Conservation (phyloP, 2,329 filamentous ascomycete species). For the Botrytis hyacinthi region DNA sequence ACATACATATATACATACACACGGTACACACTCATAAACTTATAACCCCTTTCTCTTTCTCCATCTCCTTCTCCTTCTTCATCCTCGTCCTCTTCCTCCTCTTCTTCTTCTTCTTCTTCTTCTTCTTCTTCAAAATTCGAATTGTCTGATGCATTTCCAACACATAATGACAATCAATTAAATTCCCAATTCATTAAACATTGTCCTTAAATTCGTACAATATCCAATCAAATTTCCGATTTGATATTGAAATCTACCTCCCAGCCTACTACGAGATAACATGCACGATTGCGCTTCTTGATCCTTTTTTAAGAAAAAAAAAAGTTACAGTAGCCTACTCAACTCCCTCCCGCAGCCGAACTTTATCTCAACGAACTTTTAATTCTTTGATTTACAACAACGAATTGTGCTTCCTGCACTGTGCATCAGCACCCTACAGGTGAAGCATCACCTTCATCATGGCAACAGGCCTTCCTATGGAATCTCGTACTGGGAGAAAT, state of each 20-base stretch:
- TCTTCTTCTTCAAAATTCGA: neutral
- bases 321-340: slow-evolving; percentile 7
- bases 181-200: neutral
- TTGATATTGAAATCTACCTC: neutral
- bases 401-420: slow-evolving; percentile 26
- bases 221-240: neutral
- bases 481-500: slow-evolving; percentile 72
- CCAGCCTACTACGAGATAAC: neutral
- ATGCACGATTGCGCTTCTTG: slow-evolving; percentile 29
- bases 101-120: neutral
- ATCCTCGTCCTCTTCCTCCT: neutral
- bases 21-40: neutral
- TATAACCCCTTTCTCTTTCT: neutral
- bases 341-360: slow-evolving; percentile 27
- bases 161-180: slow-evolving; percentile 3
- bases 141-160: slow-evolving; percentile 3
- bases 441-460: slow-evolving; percentile 36
- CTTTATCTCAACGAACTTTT: slow-evolving; percentile 24
- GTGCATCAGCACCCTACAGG: slow-evolving; percentile 29
- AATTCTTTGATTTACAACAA: slow-evolving; percentile 14
- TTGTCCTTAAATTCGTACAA: neutral
- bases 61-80: neutral
- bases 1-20: neutral
- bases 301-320: slow-evolving; percentile 28
- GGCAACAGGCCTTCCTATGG: slow-evolving; percentile 54